These are phyloP conservation scores for Rhodotorula sphaerocarpa DNA, from an alignment of 768 basidiomycete genomes.

Conservation along the genomic window DNA sequence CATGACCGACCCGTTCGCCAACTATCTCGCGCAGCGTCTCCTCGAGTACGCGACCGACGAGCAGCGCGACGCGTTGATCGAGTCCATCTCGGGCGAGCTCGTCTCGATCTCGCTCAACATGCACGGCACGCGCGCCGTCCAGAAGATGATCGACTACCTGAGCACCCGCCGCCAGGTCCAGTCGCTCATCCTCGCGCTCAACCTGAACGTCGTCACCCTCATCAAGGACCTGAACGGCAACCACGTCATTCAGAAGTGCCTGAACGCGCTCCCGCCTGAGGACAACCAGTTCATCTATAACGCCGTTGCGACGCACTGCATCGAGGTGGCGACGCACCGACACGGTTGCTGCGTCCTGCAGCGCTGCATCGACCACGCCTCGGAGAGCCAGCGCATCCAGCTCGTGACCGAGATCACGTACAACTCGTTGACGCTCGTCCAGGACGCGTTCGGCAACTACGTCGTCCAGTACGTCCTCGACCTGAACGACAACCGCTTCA, in stretches of 20 bases:
- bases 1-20: conserved; percentile 99
- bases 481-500: conserved; percentile 95
- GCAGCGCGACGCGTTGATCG: conserved; percentile 91
- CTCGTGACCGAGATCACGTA: conserved; percentile 98
- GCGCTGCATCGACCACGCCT: conserved; percentile 95
- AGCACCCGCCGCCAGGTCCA: conserved; percentile 94
- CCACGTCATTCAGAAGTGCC: conserved; percentile 97
- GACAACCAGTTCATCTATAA: conserved; percentile 99
- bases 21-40: conserved; percentile 96
- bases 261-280: conserved; percentile 94
- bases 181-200: conserved; percentile 90
- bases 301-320: conserved; percentile 95
- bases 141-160: conserved; percentile 99
- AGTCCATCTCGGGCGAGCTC: conserved; percentile 92
- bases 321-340: conserved; percentile 94
- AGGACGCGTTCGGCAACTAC: conserved; percentile 87
- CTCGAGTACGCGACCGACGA: conserved; percentile 96
- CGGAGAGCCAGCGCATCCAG: conserved; percentile 87
- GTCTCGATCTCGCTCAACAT: conserved; percentile 98
- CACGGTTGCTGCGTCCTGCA: conserved; percentile 98
- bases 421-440: conserved; percentile 92
- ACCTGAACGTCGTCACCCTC: conserved; percentile 92
- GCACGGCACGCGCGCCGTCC: conserved; percentile 98
- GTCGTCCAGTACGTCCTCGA: conserved; percentile 98
- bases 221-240: conserved; percentile 93